Percentiles rank a stretch among this genome's conserved stretches.
These are phyloP conservation scores for Trichoderma gracile DNA, from an alignment of 2,329 filamentous ascomycete genomes.

Conservation along the genomic window DNA sequence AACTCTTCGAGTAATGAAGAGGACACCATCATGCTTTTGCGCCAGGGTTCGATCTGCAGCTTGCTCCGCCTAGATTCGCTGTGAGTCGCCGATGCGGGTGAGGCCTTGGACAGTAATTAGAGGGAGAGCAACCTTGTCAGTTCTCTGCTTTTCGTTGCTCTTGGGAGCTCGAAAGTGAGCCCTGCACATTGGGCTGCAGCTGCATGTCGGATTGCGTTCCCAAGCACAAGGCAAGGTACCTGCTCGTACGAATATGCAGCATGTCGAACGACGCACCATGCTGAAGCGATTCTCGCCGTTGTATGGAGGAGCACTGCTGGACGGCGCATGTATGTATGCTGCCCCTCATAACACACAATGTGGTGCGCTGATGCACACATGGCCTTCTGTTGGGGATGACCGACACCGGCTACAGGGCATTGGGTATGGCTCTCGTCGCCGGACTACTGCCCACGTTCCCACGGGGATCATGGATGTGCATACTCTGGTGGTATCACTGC, in stretches of 20 bases:
- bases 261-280: not conserved
- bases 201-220: constrained; percentile 6
- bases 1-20: not conserved
- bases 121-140: constrained; percentile 7
- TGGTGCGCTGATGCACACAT: constrained; percentile 1
- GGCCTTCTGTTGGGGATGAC: not conserved
- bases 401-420: constrained; percentile 13
- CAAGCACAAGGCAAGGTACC: constrained; percentile 2
- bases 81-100: constrained; percentile 4
- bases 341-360: not conserved
- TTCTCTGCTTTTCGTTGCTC: not conserved
- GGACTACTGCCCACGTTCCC: not conserved
- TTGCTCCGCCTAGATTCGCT: not conserved
- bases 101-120: not conserved
- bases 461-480: not conserved
- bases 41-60: constrained; percentile 2
- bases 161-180: not conserved
- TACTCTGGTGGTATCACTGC: not conserved
- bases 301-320: too few species aligned
- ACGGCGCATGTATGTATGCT: not conserved
- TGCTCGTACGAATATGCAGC: not conserved
- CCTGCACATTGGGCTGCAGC: constrained; percentile 4
- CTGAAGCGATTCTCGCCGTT: too few species aligned
- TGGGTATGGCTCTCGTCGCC: not conserved
- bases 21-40: not conserved